phyloP scores from a whole-genome alignment of 805 yeast genomes.

The Wickerhamomyces sydowiorum region DNA sequence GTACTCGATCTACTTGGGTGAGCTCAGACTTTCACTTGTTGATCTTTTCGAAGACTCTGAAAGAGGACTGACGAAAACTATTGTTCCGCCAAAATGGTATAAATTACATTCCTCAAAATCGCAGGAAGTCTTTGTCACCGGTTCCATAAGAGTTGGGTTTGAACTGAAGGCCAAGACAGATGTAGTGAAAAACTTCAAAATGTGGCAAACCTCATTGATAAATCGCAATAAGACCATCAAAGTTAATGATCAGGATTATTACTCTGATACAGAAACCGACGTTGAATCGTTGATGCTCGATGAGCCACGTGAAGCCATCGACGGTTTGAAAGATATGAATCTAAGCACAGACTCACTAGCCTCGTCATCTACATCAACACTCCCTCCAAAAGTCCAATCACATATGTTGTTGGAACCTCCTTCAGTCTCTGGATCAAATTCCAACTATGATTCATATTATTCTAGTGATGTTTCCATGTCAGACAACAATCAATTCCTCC shows the following conservation, averaged over 20 bases:
- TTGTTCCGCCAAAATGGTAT: conserved; percentile 34
- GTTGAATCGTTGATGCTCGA: conserved; percentile 17
- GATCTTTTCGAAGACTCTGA: conserved; percentile 12
- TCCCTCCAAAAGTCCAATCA: not conserved
- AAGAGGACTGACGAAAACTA: conserved; percentile 4
- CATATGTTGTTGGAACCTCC: not conserved
- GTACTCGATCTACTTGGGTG: conserved; percentile 23
- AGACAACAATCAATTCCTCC: not conserved
- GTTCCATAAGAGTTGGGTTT: conserved; percentile 38
- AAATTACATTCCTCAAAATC: conserved; percentile 34
- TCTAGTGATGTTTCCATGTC: conserved; percentile 4
- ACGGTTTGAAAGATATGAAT: not conserved
- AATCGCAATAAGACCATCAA: conserved; percentile 2
- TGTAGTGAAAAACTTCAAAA: conserved; percentile 12
- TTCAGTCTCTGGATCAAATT: not conserved
- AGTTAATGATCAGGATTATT: conserved; percentile 20
- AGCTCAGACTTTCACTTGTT: conserved; percentile 17
- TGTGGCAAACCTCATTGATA: conserved; percentile 12
- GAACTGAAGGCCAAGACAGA: conserved; percentile 26
- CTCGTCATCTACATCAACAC: not conserved
- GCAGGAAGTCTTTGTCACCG: conserved; percentile 40
- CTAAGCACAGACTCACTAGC: not conserved
- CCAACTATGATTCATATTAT: conserved; percentile 5
- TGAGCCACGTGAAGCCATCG: conserved; percentile 4
- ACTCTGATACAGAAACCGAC: conserved; percentile 22